A percentile compares a stretch with the other conserved stretches of the same genome.
Evolutionary conservation across 179 eudicot species (phyloP).

Genomic region (Nepenthes alata): DNA sequence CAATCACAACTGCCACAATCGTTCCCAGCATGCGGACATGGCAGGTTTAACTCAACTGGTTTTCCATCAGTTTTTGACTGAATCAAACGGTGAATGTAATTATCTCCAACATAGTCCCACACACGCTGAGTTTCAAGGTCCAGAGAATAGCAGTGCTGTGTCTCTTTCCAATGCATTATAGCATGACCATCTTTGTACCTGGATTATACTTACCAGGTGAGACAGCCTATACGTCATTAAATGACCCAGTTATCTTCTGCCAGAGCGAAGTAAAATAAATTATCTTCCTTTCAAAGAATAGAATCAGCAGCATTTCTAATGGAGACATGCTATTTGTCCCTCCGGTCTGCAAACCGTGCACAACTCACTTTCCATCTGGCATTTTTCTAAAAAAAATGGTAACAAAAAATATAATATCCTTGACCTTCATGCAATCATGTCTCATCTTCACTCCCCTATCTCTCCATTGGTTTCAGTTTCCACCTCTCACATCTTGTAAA

Average conservation of each 20-base stretch:
- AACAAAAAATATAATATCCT: too few species aligned
- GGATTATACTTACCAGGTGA: conserved; percentile 11
- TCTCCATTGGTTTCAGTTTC: too few species aligned
- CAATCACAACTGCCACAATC: conserved; percentile 53
- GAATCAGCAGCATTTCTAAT: too few species aligned
- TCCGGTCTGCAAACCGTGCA: too few species aligned
- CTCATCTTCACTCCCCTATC: too few species aligned
- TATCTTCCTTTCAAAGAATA: neutral
- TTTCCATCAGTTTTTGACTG: conserved; percentile 92
- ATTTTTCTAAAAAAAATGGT: too few species aligned
- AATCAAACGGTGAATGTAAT: conserved; percentile 84
- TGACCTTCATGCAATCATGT: too few species aligned
- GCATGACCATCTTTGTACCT: conserved; percentile 93
- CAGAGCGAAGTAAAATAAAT: neutral
- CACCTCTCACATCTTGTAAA: too few species aligned
- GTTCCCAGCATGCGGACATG: conserved; percentile 35
- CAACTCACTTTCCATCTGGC: too few species aligned
- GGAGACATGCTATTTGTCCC: too few species aligned
- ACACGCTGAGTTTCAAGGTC: conserved; percentile 91
- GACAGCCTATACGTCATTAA: too few species aligned
- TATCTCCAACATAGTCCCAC: conserved; percentile 95
- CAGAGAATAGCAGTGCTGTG: conserved; percentile 85
- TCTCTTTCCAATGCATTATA: conserved; percentile 82
- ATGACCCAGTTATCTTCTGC: too few species aligned
- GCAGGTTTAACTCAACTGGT: conserved; percentile 74